Base-by-base conservation (phyloP, 768 basidiomycete genomes). In the Tylopilus cervinicoccineus region DNA sequence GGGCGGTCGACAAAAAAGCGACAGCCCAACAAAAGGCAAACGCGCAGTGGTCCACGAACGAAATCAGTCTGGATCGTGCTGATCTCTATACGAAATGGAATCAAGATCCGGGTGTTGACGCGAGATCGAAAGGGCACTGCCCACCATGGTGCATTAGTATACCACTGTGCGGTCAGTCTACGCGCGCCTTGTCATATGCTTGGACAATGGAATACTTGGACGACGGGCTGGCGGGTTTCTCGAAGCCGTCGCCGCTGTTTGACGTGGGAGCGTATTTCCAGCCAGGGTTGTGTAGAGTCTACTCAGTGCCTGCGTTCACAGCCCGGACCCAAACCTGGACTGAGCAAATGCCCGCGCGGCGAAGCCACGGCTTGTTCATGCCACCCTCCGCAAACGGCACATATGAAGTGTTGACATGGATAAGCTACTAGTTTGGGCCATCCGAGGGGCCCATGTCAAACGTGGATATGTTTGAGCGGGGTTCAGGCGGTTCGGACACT, bases 381-480 rank as follows among this genome's bases (percentile, higher is more conserved):
- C 36, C 38, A 23, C 40, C 45, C 39, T 45, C 55, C 45, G 29
- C 28, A 42, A 34, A 44, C 26, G 26, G 47, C 16, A n/a, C n/a
- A n/a, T n/a, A 38, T 44, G 29, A 44, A 16, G 39, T n/a, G 33
- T 45, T 29, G 41, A 28, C 36, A 48, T 43, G 38, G 46, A 46
- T 44, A 46, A 32, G 27, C 33, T 34, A 29, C 37, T 39, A 12
- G 33, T 19, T 36, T 32, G 52, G 28, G 22, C 32, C 12, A 34
- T 40, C 42, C 28, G 36, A 39, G 28, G 41, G 20, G 27, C 14
- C 41, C 47, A 41, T 32, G 46, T 45, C 48, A 13, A 38, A 50
- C 40, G 43, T 47, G 51, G 32, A 49, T 49, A 47, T 24, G 29
- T 34, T 43, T 45, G 45, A 50, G 43, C 49, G 40, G 45, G 36